Conservation (phyloP, 1,139 yeast species). For the Blastobotrys malaysiensis region DNA sequence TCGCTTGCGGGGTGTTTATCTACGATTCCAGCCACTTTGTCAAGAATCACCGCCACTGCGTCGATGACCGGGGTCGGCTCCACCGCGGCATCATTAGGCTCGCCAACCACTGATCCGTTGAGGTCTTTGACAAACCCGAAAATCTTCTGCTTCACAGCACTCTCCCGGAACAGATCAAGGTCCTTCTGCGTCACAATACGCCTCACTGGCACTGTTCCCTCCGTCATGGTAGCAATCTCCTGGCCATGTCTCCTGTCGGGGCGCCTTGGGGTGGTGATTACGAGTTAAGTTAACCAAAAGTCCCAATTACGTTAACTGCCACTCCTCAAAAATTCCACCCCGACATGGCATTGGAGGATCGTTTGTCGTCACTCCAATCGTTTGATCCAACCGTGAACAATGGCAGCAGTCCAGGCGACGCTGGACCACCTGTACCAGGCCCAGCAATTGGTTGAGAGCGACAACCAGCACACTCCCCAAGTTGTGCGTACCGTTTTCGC, state of each 20-base stretch:
- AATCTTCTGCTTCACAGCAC: slow-evolving; percentile 48
- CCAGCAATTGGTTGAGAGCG: slow-evolving; percentile 31
- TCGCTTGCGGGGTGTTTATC: slow-evolving; percentile 66
- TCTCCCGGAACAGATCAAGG: slow-evolving; percentile 54
- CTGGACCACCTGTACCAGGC: slow-evolving; percentile 36
- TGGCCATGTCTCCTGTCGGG: no score
- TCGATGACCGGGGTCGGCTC: slow-evolving; percentile 27
- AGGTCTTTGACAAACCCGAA: slow-evolving; percentile 52
- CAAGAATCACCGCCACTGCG: slow-evolving; percentile 40
- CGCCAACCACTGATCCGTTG: slow-evolving; percentile 65
- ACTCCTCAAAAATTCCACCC: background rate
- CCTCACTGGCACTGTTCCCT: slow-evolving; percentile 26
- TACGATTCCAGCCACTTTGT: slow-evolving; percentile 42
- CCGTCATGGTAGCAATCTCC: background rate
- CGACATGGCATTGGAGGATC: no score
- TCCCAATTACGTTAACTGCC: background rate
- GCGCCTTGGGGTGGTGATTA: background rate
- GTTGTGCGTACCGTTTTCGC: slow-evolving; percentile 35
- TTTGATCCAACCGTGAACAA: background rate
- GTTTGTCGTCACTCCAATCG: no score
- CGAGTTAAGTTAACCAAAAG: background rate
- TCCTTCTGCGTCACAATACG: slow-evolving; percentile 60
- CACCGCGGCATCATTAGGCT: slow-evolving; percentile 31
- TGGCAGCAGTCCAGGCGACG: background rate
- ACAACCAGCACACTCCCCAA: slow-evolving; percentile 35